A percentile compares a stretch with the other conserved stretches of the same genome.
Evolutionary conservation across 495 filamentous ascomycete species (phyloP).

Genomic region (Podospora didyma): DNA sequence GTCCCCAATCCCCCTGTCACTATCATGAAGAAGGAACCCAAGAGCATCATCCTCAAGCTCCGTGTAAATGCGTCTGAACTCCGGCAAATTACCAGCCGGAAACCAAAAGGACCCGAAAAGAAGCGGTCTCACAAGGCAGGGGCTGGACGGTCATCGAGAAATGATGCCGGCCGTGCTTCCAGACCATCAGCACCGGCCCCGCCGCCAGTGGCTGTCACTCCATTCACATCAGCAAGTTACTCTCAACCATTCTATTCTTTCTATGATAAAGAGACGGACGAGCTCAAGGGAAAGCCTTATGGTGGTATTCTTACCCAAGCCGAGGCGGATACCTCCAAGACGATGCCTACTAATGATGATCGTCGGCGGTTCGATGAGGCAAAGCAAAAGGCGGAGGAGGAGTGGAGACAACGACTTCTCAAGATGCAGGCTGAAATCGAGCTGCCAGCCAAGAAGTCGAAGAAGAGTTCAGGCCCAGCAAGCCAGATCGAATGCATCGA

Average conservation of each 20-base stretch:
- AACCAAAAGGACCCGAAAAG: conserved; percentile 37
- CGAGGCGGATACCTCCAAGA: conserved; percentile 87
- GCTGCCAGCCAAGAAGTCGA: conserved; percentile 42
- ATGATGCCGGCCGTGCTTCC: conserved; percentile 6
- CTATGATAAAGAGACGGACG: conserved; percentile 81
- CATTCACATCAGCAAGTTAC: conserved; percentile 53
- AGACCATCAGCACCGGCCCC: conserved; percentile 11
- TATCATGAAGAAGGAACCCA: conserved; percentile 37
- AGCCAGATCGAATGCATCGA: conserved; percentile 99
- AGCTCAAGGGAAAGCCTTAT: conserved; percentile 88
- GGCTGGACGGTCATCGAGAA: conserved; percentile 15
- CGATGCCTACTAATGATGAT: conserved; percentile 73
- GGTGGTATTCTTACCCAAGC: conserved; percentile 86
- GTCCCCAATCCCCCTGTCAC: conserved; percentile 15
- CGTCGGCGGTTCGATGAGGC: conserved; percentile 83
- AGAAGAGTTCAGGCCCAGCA: conserved; percentile 76
- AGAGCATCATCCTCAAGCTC: conserved; percentile 42
- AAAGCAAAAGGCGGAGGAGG: conserved; percentile 82
- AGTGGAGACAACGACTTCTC: conserved; percentile 65
- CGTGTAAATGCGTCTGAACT: conserved; percentile 57
- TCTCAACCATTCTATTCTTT: conserved; percentile 75
- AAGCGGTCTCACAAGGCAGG: conserved; percentile 37
- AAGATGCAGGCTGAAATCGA: conserved; percentile 45
- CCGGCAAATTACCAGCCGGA: conserved; percentile 50
- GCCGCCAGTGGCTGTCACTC: conserved; percentile 29